Evolutionary conservation across 169 alveolate species (phyloP).

Genomic region (Fabrea salina): DNA sequence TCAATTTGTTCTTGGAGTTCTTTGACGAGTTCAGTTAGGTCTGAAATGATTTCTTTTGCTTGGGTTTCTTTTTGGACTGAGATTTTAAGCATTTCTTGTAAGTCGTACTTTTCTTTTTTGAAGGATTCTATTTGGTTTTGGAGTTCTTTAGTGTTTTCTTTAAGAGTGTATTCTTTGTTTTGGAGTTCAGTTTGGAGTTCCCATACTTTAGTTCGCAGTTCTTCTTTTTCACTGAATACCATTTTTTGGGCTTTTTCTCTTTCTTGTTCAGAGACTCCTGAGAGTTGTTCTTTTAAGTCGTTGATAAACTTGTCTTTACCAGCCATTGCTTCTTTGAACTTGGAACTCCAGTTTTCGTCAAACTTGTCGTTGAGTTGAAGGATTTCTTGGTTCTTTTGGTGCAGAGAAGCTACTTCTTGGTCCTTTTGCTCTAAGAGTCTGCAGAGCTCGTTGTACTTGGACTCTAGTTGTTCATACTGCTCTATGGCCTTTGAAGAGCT

Average conservation of each 20-base stretch:
- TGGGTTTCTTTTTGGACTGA: slow-evolving; percentile 12
- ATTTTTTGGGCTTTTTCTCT: background rate
- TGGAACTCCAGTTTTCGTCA: slow-evolving; percentile 34
- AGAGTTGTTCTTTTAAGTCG: background rate
- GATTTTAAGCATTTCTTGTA: slow-evolving; percentile 26
- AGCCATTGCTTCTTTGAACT: slow-evolving; percentile 6
- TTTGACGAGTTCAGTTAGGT: background rate
- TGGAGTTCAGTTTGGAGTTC: background rate
- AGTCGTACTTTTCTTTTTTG: background rate
- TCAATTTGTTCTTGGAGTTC: slow-evolving; percentile 24
- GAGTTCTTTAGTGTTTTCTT: background rate
- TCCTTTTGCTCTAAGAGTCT: slow-evolving; percentile 10
- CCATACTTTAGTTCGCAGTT: background rate
- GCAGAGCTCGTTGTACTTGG: slow-evolving; percentile 15
- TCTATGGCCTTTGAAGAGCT: slow-evolving; percentile 26
- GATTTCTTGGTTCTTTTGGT: slow-evolving; percentile 19
- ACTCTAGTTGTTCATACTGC: slow-evolving; percentile 17
- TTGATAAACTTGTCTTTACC: background rate
- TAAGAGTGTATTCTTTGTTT: background rate
- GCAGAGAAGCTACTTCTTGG: slow-evolving; percentile 7
- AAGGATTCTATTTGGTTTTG: background rate
- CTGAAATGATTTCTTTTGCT: background rate
- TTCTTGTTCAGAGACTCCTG: background rate
- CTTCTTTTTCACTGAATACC: slow-evolving; percentile 1
- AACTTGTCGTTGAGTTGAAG: slow-evolving; percentile 33